Conservation (phyloP, 2,329 filamentous ascomycete genomes). For the Alternaria longipes region DNA sequence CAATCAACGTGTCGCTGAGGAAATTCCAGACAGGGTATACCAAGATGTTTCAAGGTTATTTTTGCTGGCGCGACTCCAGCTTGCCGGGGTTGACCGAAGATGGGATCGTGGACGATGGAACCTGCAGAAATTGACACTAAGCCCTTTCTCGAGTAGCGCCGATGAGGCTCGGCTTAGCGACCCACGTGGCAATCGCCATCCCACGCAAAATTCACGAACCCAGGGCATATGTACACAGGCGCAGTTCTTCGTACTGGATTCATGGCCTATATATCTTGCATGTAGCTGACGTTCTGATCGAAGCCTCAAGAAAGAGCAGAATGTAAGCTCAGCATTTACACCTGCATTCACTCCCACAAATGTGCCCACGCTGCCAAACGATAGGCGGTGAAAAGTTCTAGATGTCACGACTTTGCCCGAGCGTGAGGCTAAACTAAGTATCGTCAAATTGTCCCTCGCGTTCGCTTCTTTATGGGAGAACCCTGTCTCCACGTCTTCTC, state of each 20-base stretch:
- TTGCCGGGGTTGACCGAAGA: constrained; percentile 12
- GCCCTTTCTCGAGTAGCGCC: constrained; percentile 4
- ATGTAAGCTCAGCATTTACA: background rate
- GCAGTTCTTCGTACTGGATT: background rate
- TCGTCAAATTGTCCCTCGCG: constrained; percentile 21
- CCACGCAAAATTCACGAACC: constrained; percentile 8
- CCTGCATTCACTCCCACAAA: constrained; percentile 9
- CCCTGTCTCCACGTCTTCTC: constrained; percentile 29
- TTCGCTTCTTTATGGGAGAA: constrained; percentile 1
- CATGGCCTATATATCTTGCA: background rate
- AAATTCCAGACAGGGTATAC: constrained; percentile 28
- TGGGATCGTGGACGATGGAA: constrained; percentile 4
- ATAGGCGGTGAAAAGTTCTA: constrained; percentile 47
- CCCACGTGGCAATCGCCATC: constrained; percentile 24
- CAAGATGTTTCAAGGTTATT: constrained; percentile 18
- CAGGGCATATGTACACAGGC: background rate
- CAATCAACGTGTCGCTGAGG: constrained; percentile 21
- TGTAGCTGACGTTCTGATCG: background rate
- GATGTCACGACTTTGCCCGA: constrained; percentile 35
- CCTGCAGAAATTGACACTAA: background rate
- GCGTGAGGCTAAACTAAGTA: constrained; percentile 39
- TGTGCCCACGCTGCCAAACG: constrained; percentile 33
- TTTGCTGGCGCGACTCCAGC: constrained; percentile 2
- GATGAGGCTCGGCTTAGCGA: constrained; percentile 17
- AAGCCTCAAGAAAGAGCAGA: background rate